Base-by-base conservation (phyloP, 2,329 filamentous ascomycete genomes). In the Teratosphaeriaceae sp. region DNA sequence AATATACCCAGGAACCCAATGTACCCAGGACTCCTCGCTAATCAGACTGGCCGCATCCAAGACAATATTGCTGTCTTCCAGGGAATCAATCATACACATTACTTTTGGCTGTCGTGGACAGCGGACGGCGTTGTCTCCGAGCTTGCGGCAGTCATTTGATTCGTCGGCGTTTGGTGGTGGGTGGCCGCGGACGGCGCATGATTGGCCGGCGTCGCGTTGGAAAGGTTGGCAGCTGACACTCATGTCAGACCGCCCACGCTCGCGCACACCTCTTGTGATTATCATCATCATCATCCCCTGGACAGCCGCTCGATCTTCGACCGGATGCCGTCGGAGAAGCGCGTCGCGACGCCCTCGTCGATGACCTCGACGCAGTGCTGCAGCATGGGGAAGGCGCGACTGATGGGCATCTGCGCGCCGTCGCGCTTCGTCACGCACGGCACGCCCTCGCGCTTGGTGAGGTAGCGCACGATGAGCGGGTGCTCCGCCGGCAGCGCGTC, bases 251-350 rank as follows among this genome's bases (percentile, higher is more conserved):
- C 24, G n/a, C 24, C n/a, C 24, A n/a, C n/a, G n/a, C n/a, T n/a
- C n/a, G n/a, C n/a, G n/a, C n/a, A n/a, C n/a, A n/a, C n/a, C n/a
- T n/a, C n/a, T n/a, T n/a, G n/a, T n/a, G n/a, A n/a, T n/a, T n/a
- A n/a, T n/a, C n/a, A n/a, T n/a, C n/a, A n/a, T 39, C 18, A 46
- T 42, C 26, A 47, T 11, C 45, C 45, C 11, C 42, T 53, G 19
- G 68, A 62, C 33, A 73, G 54, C 46, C 66, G 67, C 45, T 73
- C 69, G 19, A 78, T 63, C 59, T 78, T 78, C 43, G 67, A 66
- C 30, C 70, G 66, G 45, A 78, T 73, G 7, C 75, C 75, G 49
- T 78, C 74, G 5, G 71, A 71, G 50, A 78, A 72, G 18, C 73
- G 66, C 35, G 70, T 72, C 24, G 72, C 64, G 12, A 70, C 61